A percentile compares a stretch with the other conserved stretches of the same genome.
These are phyloP conservation scores for Amanita muscaria DNA, from an alignment of 768 basidiomycete species.

Conservation along the genomic window DNA sequence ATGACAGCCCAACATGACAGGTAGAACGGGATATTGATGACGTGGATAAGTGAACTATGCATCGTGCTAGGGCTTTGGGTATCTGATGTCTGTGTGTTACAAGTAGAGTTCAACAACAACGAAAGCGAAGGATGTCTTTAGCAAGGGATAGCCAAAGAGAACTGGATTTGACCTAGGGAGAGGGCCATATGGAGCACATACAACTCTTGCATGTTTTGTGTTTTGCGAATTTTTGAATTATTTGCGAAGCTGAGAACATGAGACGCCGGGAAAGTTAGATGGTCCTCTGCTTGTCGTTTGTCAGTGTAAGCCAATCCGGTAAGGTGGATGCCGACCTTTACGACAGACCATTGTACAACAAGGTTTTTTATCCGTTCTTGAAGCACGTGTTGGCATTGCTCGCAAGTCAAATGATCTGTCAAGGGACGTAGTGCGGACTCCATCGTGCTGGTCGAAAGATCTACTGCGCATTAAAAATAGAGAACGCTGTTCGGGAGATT, in stretches of 20 bases:
- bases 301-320: background rate
- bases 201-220: too few species aligned
- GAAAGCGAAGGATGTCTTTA: background rate
- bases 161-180: too few species aligned
- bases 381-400: conserved; percentile 55
- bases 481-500: background rate
- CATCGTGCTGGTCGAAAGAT: conserved; percentile 64
- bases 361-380: conserved; percentile 60
- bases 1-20: background rate
- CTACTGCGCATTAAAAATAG: conserved; percentile 27
- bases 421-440: conserved; percentile 66
- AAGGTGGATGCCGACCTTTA: conserved; percentile 44
- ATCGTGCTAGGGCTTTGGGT: background rate
- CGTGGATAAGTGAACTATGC: background rate
- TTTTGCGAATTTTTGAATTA: too few species aligned
- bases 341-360: conserved; percentile 68
- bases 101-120: background rate
- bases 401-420: conserved; percentile 59
- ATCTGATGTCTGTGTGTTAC: background rate
- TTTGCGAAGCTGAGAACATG: too few species aligned
- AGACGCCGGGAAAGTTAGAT: too few species aligned
- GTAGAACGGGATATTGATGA: background rate
- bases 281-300: conserved; percentile 34
- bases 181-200: too few species aligned
- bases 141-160: too few species aligned